Evolutionary conservation across 768 basidiomycete species (phyloP), one percentile per base, ranked within the genome.

Genomic region (Leucocoprinus sp.): DNA sequence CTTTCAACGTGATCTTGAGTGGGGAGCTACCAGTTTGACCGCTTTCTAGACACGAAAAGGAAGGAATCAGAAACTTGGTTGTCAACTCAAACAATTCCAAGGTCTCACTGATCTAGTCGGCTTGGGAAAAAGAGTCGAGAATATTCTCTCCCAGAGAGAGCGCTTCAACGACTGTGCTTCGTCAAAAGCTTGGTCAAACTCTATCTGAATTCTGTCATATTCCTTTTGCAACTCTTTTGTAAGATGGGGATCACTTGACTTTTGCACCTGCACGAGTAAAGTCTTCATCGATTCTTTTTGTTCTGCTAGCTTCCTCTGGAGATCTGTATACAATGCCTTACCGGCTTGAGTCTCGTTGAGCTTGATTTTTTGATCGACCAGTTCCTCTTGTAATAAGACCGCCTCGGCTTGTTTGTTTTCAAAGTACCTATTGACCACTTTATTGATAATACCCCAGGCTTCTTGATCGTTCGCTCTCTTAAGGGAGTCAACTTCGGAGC

Each of bases 261-360:
- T 40, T 28, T 46, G 37, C 19, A 40, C 37, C 24, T 34, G 45
- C 1, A 28, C 21, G 12, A 46, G 15, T 33, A 45, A 29, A 11
- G 28, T 29, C 27, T 40, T 39, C 21, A 39, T 15, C 11, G 19
- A n/a, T 5, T 54, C 50, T 34, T 53, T 53, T 52, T 62, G 61
- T 18, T 58, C 50, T 17, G 51, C 52, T 17, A 65, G 53, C 8
- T 57, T 46, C 36, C 54, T 56, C 27, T 60, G 57, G 17, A 63
- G 50, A 0, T 54, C 44, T 17, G 40, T 52, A 37, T 60, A 57
- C 4, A 65, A 31, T 1, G 61, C 53, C 21, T 55, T 55, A 9
- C 62, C 64, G 5, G 62, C 64, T 14, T 60, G 50, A 0, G 64
- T 64, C 45, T 64, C 61, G 23, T 57, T 54, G 37, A 64, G 52